A percentile compares a stretch with the other conserved stretches of the same genome.
phyloP scores from a whole-genome alignment of 371 early-diverging fungal genomes.

The Actinomucor elegans region DNA sequence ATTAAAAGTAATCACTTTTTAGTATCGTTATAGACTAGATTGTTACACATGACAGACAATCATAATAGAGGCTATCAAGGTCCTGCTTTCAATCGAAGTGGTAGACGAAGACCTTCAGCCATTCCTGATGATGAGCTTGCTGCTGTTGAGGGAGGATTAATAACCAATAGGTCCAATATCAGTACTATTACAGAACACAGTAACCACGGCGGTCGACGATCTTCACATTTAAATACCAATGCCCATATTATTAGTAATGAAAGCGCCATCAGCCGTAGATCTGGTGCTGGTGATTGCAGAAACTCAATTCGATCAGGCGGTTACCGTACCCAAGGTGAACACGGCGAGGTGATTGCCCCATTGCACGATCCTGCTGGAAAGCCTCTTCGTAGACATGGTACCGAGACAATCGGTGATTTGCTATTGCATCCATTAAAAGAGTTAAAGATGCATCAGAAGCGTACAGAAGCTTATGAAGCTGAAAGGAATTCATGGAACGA shows the following conservation, averaged over 20 bases:
- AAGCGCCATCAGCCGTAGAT: not conserved
- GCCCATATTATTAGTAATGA: not conserved
- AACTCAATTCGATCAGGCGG: not conserved
- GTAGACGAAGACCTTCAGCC: slow-evolving; percentile 1
- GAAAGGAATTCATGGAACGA: slow-evolving; percentile 36
- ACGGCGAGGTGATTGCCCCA: slow-evolving; percentile 5
- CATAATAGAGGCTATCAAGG: slow-evolving; percentile 6
- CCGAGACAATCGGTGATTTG: slow-evolving; percentile 48
- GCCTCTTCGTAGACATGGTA: slow-evolving; percentile 37
- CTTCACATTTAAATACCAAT: not conserved
- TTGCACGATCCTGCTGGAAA: slow-evolving; percentile 35
- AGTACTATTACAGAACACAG: not conserved
- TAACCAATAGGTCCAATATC: not conserved
- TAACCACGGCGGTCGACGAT: not conserved
- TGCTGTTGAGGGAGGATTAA: not conserved
- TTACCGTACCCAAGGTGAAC: not conserved
- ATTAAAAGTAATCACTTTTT: not conserved
- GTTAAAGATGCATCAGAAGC: slow-evolving; percentile 32
- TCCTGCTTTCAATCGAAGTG: not conserved
- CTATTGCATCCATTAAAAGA: slow-evolving; percentile 40
- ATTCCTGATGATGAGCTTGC: not conserved
- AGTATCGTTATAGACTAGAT: not conserved
- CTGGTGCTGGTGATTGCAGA: not conserved
- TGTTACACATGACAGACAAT: not conserved
- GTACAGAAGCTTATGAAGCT: slow-evolving; percentile 32